Evolutionary conservation across 1,284 basidiomycete genomes (phyloP).

Genomic region (Tremellales sp.): DNA sequence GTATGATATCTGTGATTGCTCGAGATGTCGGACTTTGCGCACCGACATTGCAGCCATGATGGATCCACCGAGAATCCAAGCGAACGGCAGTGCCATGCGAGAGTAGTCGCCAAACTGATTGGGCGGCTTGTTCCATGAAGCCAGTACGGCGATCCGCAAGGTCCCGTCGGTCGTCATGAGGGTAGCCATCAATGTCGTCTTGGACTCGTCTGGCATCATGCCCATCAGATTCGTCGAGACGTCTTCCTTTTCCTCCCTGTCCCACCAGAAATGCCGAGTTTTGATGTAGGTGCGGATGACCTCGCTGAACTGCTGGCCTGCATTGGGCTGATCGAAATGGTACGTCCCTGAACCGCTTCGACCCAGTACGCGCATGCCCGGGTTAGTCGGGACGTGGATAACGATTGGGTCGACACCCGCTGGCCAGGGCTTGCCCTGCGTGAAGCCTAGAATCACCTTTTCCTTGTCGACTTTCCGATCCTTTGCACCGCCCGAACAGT

Average conservation of each 20-base stretch:
- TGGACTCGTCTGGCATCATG: slow-evolving; percentile 26
- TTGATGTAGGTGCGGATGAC: slow-evolving; percentile 25
- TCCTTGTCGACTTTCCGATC: slow-evolving; percentile 15
- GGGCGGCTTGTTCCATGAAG: slow-evolving; percentile 34
- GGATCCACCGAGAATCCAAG: slow-evolving; percentile 37
- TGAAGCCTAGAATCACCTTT: slow-evolving; percentile 25
- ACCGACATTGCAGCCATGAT: slow-evolving; percentile 36
- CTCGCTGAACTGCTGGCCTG: slow-evolving; percentile 14
- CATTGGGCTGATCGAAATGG: slow-evolving; percentile 15
- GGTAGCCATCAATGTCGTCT: slow-evolving; percentile 28
- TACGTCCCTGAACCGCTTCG: slow-evolving; percentile 10
- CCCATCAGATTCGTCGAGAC: slow-evolving; percentile 24
- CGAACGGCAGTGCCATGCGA: slow-evolving; percentile 31
- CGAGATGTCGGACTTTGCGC: slow-evolving; percentile 31
- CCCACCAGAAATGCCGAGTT: slow-evolving; percentile 37
- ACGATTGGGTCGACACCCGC: slow-evolving; percentile 30
- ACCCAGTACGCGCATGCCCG: slow-evolving; percentile 21
- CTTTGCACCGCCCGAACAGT: slow-evolving; percentile 8
- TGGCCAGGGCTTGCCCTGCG: slow-evolving; percentile 35
- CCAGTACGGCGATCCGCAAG: slow-evolving; percentile 32
- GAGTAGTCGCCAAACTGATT: slow-evolving; percentile 29
- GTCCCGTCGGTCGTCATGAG: slow-evolving; percentile 32
- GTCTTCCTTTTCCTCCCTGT: slow-evolving; percentile 24
- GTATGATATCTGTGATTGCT: slow-evolving; percentile 43
- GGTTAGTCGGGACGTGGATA: slow-evolving; percentile 16